Percentiles rank a stretch among this genome's conserved stretches.
phyloP scores from a whole-genome alignment of 257 asterid genomes.

The Cordia subcordata region DNA sequence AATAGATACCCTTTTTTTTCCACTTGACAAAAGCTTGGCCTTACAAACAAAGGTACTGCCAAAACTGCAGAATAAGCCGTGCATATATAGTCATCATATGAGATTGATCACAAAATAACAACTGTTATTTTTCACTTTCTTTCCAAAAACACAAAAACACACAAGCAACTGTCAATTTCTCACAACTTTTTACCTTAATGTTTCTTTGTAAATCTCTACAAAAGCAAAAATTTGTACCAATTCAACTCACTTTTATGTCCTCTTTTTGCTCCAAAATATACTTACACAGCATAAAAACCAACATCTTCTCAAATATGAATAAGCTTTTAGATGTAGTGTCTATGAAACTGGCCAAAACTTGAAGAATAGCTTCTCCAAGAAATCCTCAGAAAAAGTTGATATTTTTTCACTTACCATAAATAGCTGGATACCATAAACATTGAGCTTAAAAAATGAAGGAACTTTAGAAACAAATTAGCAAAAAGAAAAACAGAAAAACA shows the following conservation, averaged over 20 bases:
- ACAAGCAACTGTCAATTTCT: background rate
- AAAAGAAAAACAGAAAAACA: background rate
- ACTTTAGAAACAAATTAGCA: too few species aligned
- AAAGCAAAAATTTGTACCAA: background rate
- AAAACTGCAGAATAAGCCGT: conserved; percentile 63
- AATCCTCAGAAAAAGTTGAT: conserved; percentile 1
- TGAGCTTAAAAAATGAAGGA: too few species aligned
- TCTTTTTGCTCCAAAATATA: background rate
- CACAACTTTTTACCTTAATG: background rate
- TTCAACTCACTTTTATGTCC: background rate
- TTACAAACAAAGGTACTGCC: conserved; percentile 42
- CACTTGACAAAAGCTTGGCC: conserved; percentile 22
- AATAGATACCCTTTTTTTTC: conserved; percentile 29
- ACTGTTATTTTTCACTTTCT: too few species aligned
- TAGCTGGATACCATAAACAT: background rate
- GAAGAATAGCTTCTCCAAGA: background rate
- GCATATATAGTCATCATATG: conserved; percentile 32
- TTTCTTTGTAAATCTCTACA: background rate
- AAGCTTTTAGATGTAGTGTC: background rate
- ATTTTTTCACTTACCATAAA: conserved; percentile 6
- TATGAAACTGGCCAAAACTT: background rate
- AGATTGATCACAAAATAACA: too few species aligned
- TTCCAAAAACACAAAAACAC: too few species aligned
- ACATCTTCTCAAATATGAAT: background rate
- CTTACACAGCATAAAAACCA: background rate